Percentiles rank a stretch among this genome's conserved stretches.
Evolutionary conservation across 768 basidiomycete genomes (phyloP).

Genomic region (Boletus huronensis): DNA sequence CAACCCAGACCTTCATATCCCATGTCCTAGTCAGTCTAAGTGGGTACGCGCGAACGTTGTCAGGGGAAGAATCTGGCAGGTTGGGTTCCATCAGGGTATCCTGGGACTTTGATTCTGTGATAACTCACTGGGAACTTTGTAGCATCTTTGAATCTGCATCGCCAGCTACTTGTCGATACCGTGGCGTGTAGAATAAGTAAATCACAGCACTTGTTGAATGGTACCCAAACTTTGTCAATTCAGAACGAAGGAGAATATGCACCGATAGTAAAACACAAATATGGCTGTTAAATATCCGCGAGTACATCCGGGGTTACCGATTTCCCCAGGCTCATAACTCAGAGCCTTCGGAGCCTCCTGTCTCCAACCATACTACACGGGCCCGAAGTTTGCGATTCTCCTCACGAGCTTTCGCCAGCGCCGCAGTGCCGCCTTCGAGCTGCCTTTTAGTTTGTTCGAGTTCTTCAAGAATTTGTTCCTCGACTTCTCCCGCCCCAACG

Average conservation of each 20-base stretch:
- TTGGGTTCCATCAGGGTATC: conserved; percentile 2
- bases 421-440: conserved; percentile 42
- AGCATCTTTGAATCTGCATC: conserved; percentile 8
- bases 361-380: conserved; percentile 35
- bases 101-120: not conserved
- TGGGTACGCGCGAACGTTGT: conserved; percentile 49
- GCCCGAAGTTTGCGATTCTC: conserved; percentile 55
- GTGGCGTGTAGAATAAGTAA: not conserved
- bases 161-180: conserved; percentile 7
- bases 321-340: conserved; percentile 26
- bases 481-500: conserved; percentile 68
- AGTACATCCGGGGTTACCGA: conserved; percentile 9
- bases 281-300: conserved; percentile 5
- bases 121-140: not conserved
- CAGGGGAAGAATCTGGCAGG: conserved; percentile 17
- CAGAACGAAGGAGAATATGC: conserved; percentile 7
- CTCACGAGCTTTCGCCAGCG: conserved; percentile 42
- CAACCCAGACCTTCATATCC: conserved; percentile 55
- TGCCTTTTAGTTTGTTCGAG: conserved; percentile 48
- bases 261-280: conserved; percentile 9
- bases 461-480: conserved; percentile 49
- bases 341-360: conserved; percentile 33
- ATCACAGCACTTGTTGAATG: conserved; percentile 6
- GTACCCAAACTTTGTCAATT: conserved; percentile 4
- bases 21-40: conserved; percentile 46